Conservation (phyloP, 495 filamentous ascomycete genomes). For the Trichoderma asperelloides region DNA sequence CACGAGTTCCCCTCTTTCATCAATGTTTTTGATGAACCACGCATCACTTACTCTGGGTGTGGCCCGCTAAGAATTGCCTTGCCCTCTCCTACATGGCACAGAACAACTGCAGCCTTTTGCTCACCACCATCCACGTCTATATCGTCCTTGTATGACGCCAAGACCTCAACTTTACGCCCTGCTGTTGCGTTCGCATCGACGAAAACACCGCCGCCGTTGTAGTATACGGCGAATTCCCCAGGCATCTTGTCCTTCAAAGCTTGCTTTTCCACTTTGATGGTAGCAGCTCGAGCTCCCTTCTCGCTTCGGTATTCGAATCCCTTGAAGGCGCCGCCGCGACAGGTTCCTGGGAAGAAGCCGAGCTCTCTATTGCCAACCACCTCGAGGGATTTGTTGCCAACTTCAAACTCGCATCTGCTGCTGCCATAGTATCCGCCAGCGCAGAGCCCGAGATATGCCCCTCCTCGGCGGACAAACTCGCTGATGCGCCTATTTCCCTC, state of each 20-base stretch:
- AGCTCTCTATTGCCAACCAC: constrained; percentile 83
- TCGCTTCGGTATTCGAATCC: constrained; percentile 93
- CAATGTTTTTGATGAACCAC: neutral
- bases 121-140: constrained; percentile 71
- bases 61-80: constrained; percentile 73
- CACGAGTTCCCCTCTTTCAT: constrained; percentile 9
- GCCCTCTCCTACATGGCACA: constrained; percentile 82
- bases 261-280: constrained; percentile 55
- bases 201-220: constrained; percentile 95
- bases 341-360: constrained; percentile 77
- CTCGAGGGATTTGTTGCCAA: constrained; percentile 70
- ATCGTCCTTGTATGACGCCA: constrained; percentile 70
- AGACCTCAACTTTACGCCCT: constrained; percentile 61
- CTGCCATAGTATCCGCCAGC: constrained; percentile 91
- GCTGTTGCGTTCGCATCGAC: constrained; percentile 60
- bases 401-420: constrained; percentile 78
- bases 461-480: constrained; percentile 79
- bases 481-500: constrained; percentile 74
- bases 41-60: constrained; percentile 74
- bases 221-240: constrained; percentile 66
- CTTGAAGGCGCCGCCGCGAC: constrained; percentile 76
- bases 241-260: constrained; percentile 48
- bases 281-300: constrained; percentile 66
- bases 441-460: constrained; percentile 81
- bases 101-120: constrained; percentile 69